Evolutionary conservation across 306 rosid species (phyloP), one percentile per base, ranked within the genome.

Genomic region (Senna tora): DNA sequence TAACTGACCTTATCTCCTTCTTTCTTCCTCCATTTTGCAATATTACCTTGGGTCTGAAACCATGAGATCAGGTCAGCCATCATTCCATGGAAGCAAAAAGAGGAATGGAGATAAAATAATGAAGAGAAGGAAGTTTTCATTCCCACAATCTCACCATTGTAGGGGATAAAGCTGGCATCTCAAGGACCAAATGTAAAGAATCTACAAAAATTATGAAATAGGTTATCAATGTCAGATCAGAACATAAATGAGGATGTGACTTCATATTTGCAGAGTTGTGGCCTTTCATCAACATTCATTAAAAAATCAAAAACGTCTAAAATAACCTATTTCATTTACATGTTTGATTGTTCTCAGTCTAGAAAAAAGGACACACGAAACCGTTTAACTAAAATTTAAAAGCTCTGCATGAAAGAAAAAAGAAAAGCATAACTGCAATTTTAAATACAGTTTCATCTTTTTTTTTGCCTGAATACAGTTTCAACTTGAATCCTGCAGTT

Each of bases 131-230:
- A 28, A 32, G 5, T 33, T 59, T 34, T 28, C 38, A 46, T 41
- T 70, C 42, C 39, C 45, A 57, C 59, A 76, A 69, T 75, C 88
- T 86, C 82, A 94, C 98, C 98, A 94, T 94, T 32, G 98, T 94
- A 81, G 98, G 98, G 60, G 98, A 94, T 66, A 94, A 77, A 32
- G 98, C 98, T 19, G 98, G 98, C 98, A 94, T 94, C 60, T 72
- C 85, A 75, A 94, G 85, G 69, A 91, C 87, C 15, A 68, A 50
- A 71, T 87, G 88, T 33, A 96, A 80, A 71, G 86, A 79, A 67
- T 94, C 98, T 91, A 86, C 55, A 79, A 51, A 67, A 58, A 73
- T 25, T 74, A 72, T 46, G 55, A 68, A 65, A 36, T 55, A 56
- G 33, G 56, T 73, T 80, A 69, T 49, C 67, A 52, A 41, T 8